Base-by-base conservation (phyloP, 2,329 filamentous ascomycete genomes). In the Monilinia aucupariae region DNA sequence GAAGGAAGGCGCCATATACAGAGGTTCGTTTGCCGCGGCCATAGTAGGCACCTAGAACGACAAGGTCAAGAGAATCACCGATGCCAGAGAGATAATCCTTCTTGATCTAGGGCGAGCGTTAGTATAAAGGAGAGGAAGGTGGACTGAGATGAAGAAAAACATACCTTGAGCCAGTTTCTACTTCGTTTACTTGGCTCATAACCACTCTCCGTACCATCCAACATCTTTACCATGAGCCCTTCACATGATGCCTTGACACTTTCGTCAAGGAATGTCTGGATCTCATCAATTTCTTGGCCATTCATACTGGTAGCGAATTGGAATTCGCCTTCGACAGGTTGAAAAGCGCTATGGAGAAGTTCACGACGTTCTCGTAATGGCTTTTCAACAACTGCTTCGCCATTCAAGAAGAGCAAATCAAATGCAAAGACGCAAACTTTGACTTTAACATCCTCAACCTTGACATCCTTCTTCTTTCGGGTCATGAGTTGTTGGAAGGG, bases 401-500 rank as follows among this genome's bases (percentile, higher is more conserved):
- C 94, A 70, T 99, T 96, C 64, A 97, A 81, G 75, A 94, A 99
- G 12, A 99, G 82, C 62, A 99, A 78, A 73, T 97, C 94, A 75
- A 97, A 97, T 3, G 93, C 94, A 75, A 96, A 97, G 12, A 97
- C 91, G 75, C 92, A 97, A 51, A 97, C 93, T 75, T 96, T 94
- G 77, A 97, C 88, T 74, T 96, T 97, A 66, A 97, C 89, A 70
- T 97, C 93, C 73, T 96, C 92, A 9, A 90, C 81, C 75, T 96
- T 96, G 72, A 97, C 94, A 70, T 97, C 93, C 78, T 97, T 99
- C 75, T 90, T 88, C 79, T 99, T 99, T 61, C 94, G 85, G 17
- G 94, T 97, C 94, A 97, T 97, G 51, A 99, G 83, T 74, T 96
- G 92, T 75, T 99, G 94, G 80, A 99, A 99, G 0, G 94, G 94